Conservation (phyloP, 2,329 filamentous ascomycete species). For the Endoconidiophora laricicola region DNA sequence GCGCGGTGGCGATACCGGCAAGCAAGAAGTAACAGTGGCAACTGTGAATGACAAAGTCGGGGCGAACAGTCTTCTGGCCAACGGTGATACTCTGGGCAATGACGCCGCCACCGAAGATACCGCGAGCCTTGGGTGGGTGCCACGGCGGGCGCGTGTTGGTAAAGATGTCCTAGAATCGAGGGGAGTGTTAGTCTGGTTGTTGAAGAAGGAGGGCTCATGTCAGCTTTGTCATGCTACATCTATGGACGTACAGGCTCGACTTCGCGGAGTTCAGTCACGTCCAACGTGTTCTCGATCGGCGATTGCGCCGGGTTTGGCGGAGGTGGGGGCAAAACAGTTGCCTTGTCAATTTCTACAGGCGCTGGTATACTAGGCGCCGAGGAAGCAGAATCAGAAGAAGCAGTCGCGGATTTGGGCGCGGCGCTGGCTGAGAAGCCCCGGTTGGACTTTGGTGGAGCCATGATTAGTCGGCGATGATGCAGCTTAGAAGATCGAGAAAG, state of each 20-base stretch:
- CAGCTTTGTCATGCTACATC: no score
- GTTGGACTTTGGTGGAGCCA: background rate
- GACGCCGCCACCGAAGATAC: slow-evolving; percentile 83
- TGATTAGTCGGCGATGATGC: background rate
- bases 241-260: slow-evolving; percentile 48
- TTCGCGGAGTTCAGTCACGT: slow-evolving; percentile 62
- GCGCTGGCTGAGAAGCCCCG: no score
- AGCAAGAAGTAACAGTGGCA: slow-evolving; percentile 99
- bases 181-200: background rate
- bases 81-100: slow-evolving; percentile 85
- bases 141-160: slow-evolving; percentile 85
- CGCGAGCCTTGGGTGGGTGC: slow-evolving; percentile 81
- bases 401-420: no score
- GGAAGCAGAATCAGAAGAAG: no score
- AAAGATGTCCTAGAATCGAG: slow-evolving; percentile 55
- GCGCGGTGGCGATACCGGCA: slow-evolving; percentile 67
- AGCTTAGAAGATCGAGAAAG: no score
- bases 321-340: slow-evolving; percentile 48
- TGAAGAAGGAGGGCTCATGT: background rate
- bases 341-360: slow-evolving; percentile 17
- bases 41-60: slow-evolving; percentile 70
- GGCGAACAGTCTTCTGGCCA: slow-evolving; percentile 71
- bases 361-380: no score
- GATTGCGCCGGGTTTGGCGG: slow-evolving; percentile 56
- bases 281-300: slow-evolving; percentile 75